Conservation (phyloP, 495 filamentous ascomycete genomes). For the Penicillium bialowiezense region DNA sequence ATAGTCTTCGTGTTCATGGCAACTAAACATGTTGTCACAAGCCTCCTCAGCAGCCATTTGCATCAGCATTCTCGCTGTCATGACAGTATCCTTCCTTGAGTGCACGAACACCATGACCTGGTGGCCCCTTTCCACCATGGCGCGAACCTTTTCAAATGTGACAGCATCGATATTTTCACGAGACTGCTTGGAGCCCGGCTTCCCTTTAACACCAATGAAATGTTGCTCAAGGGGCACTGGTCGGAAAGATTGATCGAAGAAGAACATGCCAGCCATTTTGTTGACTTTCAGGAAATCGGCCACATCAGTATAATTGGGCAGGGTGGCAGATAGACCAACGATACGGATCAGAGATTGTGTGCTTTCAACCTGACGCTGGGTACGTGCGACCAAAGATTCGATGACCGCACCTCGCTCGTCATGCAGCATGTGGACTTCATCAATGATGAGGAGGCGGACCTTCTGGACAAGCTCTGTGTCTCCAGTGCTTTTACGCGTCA, state of each 20-base stretch:
- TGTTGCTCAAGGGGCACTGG: constrained; percentile 97
- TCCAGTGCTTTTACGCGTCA: constrained; percentile 93
- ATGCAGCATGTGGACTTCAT: constrained; percentile 99
- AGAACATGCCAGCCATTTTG: constrained; percentile 88
- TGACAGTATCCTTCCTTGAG: constrained; percentile 88
- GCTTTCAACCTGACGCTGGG: constrained; percentile 94
- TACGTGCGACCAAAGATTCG: constrained; percentile 91
- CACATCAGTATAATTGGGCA: constrained; percentile 95
- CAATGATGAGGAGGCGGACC: constrained; percentile 92
- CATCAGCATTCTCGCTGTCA: constrained; percentile 79
- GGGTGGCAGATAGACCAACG: constrained; percentile 88
- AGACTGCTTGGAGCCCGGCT: constrained; percentile 70
- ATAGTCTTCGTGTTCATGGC: constrained; percentile 67
- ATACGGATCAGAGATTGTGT: constrained; percentile 96
- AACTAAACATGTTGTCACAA: constrained; percentile 70
- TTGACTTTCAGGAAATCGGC: constrained; percentile 97
- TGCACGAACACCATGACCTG: constrained; percentile 99
- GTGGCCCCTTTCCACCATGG: constrained; percentile 83
- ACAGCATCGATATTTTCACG: constrained; percentile 84
- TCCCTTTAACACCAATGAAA: constrained; percentile 94
- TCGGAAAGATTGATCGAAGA: constrained; percentile 93
- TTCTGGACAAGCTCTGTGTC: constrained; percentile 98
- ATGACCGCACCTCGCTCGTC: constrained; percentile 95
- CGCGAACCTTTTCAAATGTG: constrained; percentile 90
- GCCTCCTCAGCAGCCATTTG: constrained; percentile 81